Evolutionary conservation across 768 basidiomycete genomes (phyloP).

Genomic region (Pisolithus tinctorius): DNA sequence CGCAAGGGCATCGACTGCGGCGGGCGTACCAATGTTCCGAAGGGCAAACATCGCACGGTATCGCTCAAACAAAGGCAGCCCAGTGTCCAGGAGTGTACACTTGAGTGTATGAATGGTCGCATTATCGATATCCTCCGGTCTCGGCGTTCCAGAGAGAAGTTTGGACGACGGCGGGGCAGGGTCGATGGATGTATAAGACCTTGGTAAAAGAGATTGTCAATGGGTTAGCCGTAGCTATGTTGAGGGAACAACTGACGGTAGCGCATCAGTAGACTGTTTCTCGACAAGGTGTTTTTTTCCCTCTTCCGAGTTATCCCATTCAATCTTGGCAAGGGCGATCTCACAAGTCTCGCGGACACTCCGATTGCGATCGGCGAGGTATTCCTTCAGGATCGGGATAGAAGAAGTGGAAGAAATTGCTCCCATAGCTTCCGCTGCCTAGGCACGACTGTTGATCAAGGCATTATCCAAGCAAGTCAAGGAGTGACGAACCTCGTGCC

Average conservation of each 20-base stretch:
- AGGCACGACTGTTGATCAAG: conserved; percentile 10
- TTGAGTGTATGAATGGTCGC: conserved; percentile 49
- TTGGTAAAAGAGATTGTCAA: conserved; percentile 18
- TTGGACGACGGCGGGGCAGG: conserved; percentile 78
- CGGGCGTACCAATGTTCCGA: conserved; percentile 82
- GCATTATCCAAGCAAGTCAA: not conserved
- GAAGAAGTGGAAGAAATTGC: conserved; percentile 73
- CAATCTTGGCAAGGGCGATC: conserved; percentile 91
- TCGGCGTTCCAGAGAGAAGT: conserved; percentile 49
- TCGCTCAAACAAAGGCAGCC: conserved; percentile 76
- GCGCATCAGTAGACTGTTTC: conserved; percentile 24
- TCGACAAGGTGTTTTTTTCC: conserved; percentile 41
- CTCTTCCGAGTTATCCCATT: conserved; percentile 83
- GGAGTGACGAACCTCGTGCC: conserved; percentile 74
- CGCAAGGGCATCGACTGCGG: conserved; percentile 86
- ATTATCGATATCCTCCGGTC: conserved; percentile 43
- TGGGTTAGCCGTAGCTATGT: too few relatives aligned
- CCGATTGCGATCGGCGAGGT: conserved; percentile 61
- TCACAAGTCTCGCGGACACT: conserved; percentile 94
- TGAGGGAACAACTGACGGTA: conserved; percentile 28
- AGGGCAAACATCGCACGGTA: conserved; percentile 99
- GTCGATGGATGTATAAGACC: conserved; percentile 78
- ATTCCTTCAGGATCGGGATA: conserved; percentile 63
- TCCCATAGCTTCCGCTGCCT: conserved; percentile 99
- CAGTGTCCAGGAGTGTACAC: conserved; percentile 54